These are phyloP conservation scores for Penicillium robsamsonii DNA, from an alignment of 495 filamentous ascomycete species.

Conservation along the genomic window DNA sequence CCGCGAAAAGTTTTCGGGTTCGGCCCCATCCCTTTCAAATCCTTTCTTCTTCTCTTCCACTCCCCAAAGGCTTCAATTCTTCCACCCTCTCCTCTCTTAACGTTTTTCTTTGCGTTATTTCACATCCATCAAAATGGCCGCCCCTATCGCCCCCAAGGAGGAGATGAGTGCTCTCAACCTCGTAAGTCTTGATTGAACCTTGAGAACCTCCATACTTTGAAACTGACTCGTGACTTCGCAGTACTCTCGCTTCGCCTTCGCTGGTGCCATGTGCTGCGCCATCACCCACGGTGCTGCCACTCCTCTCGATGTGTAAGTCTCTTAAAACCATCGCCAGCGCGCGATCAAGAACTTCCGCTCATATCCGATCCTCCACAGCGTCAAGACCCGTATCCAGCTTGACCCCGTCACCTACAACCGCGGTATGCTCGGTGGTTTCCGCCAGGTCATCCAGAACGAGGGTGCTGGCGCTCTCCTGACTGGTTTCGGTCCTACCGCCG, in stretches of 20 bases:
- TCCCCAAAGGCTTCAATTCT: constrained; percentile 20
- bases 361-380: constrained; percentile 48
- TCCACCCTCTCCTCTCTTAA: constrained; percentile 20
- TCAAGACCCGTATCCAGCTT: constrained; percentile 94
- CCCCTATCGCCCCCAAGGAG: constrained; percentile 38
- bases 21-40: constrained; percentile 38
- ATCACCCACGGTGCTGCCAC: constrained; percentile 91
- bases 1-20: constrained; percentile 38
- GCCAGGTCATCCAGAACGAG: constrained; percentile 77
- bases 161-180: constrained; percentile 53
- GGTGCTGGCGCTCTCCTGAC: constrained; percentile 87
- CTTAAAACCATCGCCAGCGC: not conserved
- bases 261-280: constrained; percentile 75
- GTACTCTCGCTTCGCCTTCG: constrained; percentile 86
- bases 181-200: constrained; percentile 3
- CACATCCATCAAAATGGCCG: constrained; percentile 41
- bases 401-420: constrained; percentile 88
- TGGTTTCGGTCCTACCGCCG: constrained; percentile 81
- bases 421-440: constrained; percentile 84
- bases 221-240: constrained; percentile 49
- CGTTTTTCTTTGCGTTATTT: constrained; percentile 20
- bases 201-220: constrained; percentile 19
- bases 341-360: not conserved
- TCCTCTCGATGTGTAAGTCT: constrained; percentile 92
- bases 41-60: constrained; percentile 24